Evolutionary conservation across 495 filamentous ascomycete genomes (phyloP), one percentile per base, ranked within the genome.

Genomic region (Trichocladium antarcticum): DNA sequence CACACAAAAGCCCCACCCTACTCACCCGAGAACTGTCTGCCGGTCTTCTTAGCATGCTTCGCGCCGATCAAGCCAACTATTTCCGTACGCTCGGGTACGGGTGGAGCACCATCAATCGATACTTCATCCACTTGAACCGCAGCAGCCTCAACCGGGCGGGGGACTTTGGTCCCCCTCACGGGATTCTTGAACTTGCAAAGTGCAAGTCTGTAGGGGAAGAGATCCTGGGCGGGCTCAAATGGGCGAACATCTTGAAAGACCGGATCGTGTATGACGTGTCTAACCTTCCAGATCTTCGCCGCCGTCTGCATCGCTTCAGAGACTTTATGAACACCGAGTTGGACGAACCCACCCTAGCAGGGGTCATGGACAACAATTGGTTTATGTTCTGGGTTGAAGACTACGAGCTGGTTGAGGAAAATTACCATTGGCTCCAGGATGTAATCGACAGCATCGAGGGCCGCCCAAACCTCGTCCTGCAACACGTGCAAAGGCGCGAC

Each of bases 331-430:
- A 42, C 21, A 29, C 27, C 21, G 20, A 49, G 2, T 29, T 42
- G 1, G 39, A 36, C 7, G 6, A 21, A 4, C 17, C 0, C 0
- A 37, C 32, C 17, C 11, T 21, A 17, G n/a, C 3, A 1, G 5
- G 10, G 21, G 1, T 27, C 5, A 9, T 49, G 4, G 20, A 37
- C n/a, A 24, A 7, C 5, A 24, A 7, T 3, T 49, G 37, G 47
- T 37, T 49, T 6, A 0, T 15, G 15, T 10, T 29, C 6, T 49
- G 47, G 47, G 9, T 49, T 1, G 47, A 49, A 32, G 47, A 49
- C 11, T 49, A 49, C 15, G 16, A 37, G 6, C 16, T 42, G 20
- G 0, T 11, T 1, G 31, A 49, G 10, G 22, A 2, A 2, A 36
- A 17, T 21, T 37, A 42, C 7, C 9, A 5, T 20, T 37, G 38